Conservation (phyloP, 192 early-diverging fungal genomes). For the Backusella psychrophila region DNA sequence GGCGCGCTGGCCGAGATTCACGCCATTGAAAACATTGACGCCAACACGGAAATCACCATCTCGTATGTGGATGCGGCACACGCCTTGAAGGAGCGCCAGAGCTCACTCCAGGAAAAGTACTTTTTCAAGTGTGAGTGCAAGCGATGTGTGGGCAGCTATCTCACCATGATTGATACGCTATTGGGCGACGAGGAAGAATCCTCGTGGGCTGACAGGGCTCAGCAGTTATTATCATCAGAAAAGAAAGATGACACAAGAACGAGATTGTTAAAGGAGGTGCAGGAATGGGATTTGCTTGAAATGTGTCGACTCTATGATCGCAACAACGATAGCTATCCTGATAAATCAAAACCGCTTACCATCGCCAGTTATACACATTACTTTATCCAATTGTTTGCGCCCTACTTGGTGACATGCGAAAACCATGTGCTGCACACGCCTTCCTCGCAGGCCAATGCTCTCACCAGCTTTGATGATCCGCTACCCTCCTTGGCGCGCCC, state of each 20-base stretch:
- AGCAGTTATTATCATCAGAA: not conserved
- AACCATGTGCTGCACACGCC: not conserved
- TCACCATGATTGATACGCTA: slow-evolving; percentile 22
- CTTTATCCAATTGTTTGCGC: slow-evolving; percentile 6
- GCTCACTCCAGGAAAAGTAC: slow-evolving; percentile 23
- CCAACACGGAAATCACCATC: slow-evolving; percentile 55
- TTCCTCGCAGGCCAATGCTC: not conserved
- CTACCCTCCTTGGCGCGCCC: slow-evolving; percentile 9
- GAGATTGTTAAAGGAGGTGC: slow-evolving; percentile 5
- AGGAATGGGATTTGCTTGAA: slow-evolving; percentile 25
- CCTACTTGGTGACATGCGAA: slow-evolving; percentile 14
- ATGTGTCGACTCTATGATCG: slow-evolving; percentile 17
- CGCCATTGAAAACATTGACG: slow-evolving; percentile 51
- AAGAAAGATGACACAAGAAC: not conserved
- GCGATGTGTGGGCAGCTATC: slow-evolving; percentile 13
- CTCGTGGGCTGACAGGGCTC: slow-evolving; percentile 15
- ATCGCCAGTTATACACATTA: slow-evolving; percentile 18
- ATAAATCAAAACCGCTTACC: slow-evolving; percentile 1
- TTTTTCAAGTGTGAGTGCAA: slow-evolving; percentile 32
- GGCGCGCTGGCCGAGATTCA: slow-evolving; percentile 47
- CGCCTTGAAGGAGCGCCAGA: slow-evolving; percentile 19
- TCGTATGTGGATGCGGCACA: slow-evolving; percentile 62
- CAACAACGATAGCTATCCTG: not conserved
- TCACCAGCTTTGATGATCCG: slow-evolving; percentile 20
- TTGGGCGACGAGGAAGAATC: slow-evolving; percentile 20